phyloP scores from a whole-genome alignment of 2,329 filamentous ascomycete genomes.

The Cladosporium oxysporum region DNA sequence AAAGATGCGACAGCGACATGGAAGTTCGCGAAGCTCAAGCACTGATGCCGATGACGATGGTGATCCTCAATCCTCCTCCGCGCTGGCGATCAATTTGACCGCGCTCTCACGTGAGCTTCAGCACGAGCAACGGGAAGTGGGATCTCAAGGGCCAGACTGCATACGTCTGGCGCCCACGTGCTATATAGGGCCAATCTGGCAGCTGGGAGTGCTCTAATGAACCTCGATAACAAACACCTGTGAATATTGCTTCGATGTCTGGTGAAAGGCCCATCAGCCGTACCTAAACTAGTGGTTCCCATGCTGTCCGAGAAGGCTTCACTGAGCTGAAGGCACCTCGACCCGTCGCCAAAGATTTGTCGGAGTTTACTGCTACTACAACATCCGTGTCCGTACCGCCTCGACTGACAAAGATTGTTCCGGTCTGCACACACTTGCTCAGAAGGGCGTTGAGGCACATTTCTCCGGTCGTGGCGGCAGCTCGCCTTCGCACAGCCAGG shows the following conservation, averaged over 20 bases:
- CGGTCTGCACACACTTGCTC: neutral
- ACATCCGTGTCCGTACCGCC: neutral
- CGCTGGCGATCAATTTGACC: neutral
- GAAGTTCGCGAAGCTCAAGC: slow-evolving; percentile 2
- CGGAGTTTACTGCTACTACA: neutral
- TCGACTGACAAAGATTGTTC: neutral
- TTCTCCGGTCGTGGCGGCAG: neutral
- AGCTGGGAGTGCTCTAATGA: neutral
- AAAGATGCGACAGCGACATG: neutral
- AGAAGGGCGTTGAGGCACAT: neutral
- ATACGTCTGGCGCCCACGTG: neutral
- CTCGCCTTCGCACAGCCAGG: neutral
- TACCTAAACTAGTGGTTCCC: neutral
- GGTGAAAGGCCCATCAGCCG: too few relatives aligned
- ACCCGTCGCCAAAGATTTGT: neutral
- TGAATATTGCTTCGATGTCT: neutral
- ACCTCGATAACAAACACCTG: neutral
- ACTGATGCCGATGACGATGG: slow-evolving; percentile 1
- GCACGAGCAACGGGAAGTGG: neutral
- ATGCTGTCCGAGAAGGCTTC: neutral
- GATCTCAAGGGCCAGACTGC: neutral
- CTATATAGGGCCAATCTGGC: neutral
- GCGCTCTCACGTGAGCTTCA: neutral
- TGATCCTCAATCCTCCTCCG: neutral
- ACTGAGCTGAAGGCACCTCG: neutral